Evolutionary conservation across 768 basidiomycete genomes (phyloP).

Genomic region (Inosperma sp.): DNA sequence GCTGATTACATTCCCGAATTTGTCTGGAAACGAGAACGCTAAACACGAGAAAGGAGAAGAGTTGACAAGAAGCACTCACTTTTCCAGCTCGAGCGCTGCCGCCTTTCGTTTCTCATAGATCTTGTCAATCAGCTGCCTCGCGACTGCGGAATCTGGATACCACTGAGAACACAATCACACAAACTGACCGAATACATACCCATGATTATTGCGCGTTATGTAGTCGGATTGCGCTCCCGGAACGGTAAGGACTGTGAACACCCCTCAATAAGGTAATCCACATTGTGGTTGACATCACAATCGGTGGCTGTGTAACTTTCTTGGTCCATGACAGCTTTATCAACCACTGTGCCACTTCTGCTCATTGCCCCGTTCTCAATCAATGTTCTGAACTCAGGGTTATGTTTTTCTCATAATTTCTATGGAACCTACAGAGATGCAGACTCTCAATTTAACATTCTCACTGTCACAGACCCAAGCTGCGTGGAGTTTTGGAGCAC

Average conservation of each 20-base stretch:
- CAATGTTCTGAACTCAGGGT: conserved; percentile 31
- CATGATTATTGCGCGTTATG: conserved; percentile 21
- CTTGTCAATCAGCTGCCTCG: conserved; percentile 84
- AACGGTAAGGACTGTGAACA: conserved; percentile 7
- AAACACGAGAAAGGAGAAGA: neutral
- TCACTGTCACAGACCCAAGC: conserved; percentile 30
- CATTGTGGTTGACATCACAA: neutral
- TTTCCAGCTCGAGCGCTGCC: conserved; percentile 93
- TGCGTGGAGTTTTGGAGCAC: conserved; percentile 38
- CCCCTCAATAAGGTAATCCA: neutral
- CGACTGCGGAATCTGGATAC: conserved; percentile 59
- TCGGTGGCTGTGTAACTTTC: conserved; percentile 15
- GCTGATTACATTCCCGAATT: conserved; percentile 80
- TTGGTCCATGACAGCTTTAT: neutral
- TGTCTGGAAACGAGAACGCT: conserved; percentile 42
- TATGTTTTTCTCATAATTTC: conserved; percentile 49
- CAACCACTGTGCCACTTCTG: conserved; percentile 27
- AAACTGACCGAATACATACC: conserved; percentile 14
- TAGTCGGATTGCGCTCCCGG: conserved; percentile 7
- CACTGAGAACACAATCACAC: neutral
- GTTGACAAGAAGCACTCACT: conserved; percentile 43
- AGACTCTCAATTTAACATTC: conserved; percentile 38
- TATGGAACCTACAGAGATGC: conserved; percentile 53
- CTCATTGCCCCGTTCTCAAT: conserved; percentile 45
- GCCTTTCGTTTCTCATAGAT: conserved; percentile 96